Evolutionary conservation across 164 flowering plant genomes (phyloP), one percentile per base, ranked within the genome.

Genomic region (Magnolia kwangsiensis): DNA sequence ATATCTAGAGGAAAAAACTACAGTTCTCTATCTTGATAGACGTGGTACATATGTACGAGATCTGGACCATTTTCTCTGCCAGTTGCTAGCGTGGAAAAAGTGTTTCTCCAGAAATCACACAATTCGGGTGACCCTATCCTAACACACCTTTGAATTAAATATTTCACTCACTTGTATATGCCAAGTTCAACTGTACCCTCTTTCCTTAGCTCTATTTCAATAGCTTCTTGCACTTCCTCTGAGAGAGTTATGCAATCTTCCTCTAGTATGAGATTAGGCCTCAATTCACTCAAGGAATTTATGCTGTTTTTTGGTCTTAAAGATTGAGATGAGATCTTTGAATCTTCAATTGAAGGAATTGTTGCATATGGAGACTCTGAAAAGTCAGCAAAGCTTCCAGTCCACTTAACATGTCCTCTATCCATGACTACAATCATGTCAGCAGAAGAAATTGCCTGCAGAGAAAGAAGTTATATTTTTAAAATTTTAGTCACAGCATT

Each of bases 401-500:
- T 76, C 97, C 96, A 91, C 77, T 86, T 89, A 51, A 90, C 87
- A 72, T 78, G 79, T 76, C 99, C 99, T 82, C 86, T 90, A 51
- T 91, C 95, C 95, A 96, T 89, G 74, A 93, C 86, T 68, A 96
- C 82, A 67, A 96, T 81, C 82, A 89, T 84, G 81, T 92, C 89
- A 77, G 99, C 97, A 78, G 86, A 78, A 65, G 87, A 80, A 81
- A 96, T 89, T 80, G 95, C 98, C 99, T 95, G 90, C 24, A 74
- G 55, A 20, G 69, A 51, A 24, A 7, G 7, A 72, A 74, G 19
- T 2, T 50, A 72, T 51, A 13, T 18, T 63, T 31, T 67, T 76
- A 20, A 58, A 74, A 37, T 37, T 73, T 8, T 13, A 19, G 51
- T 27, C 24, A 16, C 27, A 20, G 23, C 71, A 63, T 20, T 21